These are phyloP conservation scores for Globisporangium cylindrosporum DNA, from an alignment of 352 stramenopile species.

Conservation along the genomic window DNA sequence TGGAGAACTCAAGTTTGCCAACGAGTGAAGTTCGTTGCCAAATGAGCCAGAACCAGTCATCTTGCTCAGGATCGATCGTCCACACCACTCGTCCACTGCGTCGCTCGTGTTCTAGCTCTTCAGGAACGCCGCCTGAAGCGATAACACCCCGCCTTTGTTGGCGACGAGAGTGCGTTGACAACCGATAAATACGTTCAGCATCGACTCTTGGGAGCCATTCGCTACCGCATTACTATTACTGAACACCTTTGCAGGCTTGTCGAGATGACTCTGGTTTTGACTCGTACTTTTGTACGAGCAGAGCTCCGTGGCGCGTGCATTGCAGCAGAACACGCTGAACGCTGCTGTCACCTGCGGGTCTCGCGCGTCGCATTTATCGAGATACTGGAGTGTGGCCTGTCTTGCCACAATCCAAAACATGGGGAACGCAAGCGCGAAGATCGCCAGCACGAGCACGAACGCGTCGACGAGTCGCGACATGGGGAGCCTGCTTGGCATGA, in stretches of 20 bases:
- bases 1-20: not conserved
- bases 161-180: slow-evolving; percentile 6
- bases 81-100: slow-evolving; percentile 9
- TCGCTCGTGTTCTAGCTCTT: slow-evolving; percentile 7
- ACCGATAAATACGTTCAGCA: not conserved
- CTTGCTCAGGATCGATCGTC: not conserved
- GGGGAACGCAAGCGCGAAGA: not conserved
- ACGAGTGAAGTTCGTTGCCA: not conserved
- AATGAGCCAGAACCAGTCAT: not conserved
- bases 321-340: slow-evolving; percentile 12
- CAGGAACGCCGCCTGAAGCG: not conserved
- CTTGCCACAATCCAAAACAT: not conserved
- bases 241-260: not conserved
- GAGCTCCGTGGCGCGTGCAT: not conserved
- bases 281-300: not conserved
- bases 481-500: not conserved
- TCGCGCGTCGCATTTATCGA: not conserved
- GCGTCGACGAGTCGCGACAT: not conserved
- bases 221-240: not conserved
- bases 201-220: not conserved
- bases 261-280: not conserved
- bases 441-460: not conserved
- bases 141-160: slow-evolving; percentile 2
- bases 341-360: not conserved
- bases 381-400: not conserved